A percentile compares a stretch with the other conserved stretches of the same genome.
Evolutionary conservation across 495 filamentous ascomycete genomes (phyloP).

Genomic region (Talaromyces borbonicus): DNA sequence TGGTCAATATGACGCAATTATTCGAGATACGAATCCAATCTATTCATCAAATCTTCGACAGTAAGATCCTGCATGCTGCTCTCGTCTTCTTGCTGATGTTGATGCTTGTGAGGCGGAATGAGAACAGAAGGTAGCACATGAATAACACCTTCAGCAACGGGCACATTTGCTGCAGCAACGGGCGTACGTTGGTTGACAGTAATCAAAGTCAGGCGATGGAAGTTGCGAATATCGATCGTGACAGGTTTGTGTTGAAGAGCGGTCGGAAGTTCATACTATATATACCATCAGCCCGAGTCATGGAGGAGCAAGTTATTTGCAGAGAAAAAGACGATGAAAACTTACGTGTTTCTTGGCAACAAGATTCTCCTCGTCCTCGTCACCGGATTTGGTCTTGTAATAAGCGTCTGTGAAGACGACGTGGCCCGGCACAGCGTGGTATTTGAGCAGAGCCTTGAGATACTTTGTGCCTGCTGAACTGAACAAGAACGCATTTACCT

Average conservation of each 20-base stretch:
- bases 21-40: conserved; percentile 3
- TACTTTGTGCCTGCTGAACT: conserved; percentile 56
- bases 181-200: conserved; percentile 14
- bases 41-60: conserved; percentile 3
- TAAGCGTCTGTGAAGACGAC: conserved; percentile 77
- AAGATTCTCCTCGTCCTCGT: neutral
- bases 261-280: conserved; percentile 6
- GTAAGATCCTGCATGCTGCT: neutral
- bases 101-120: conserved; percentile 5
- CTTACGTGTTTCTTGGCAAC: conserved; percentile 3
- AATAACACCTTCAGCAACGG: conserved; percentile 8
- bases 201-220: conserved; percentile 3
- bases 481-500: conserved; percentile 70
- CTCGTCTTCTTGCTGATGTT: neutral
- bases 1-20: neutral
- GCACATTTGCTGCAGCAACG: conserved; percentile 21
- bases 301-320: too few species aligned
- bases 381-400: conserved; percentile 37
- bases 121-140: conserved; percentile 4
- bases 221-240: conserved; percentile 5
- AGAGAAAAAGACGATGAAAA: neutral
- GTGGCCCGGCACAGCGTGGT: conserved; percentile 64
- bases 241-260: neutral
- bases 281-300: neutral
- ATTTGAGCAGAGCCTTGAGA: conserved; percentile 63